Base-by-base conservation (phyloP, 2,329 filamentous ascomycete genomes). In the Ustulina deusta region DNA sequence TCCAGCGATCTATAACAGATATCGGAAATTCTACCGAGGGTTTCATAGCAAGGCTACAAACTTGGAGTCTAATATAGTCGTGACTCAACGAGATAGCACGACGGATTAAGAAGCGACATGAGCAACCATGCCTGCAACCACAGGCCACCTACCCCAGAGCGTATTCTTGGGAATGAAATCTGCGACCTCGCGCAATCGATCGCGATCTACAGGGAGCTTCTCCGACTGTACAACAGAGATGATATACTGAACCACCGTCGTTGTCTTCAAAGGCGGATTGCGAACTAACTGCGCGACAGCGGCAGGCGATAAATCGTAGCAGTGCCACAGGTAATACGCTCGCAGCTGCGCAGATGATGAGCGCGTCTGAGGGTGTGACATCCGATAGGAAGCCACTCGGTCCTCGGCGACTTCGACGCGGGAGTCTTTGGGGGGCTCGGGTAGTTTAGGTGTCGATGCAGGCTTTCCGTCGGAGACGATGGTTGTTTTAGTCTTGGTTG, bases 271-370 rank as follows among this genome's bases (percentile, higher is more conserved):
- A 1, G 90, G 89, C 15, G 89, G 89, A 10, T 87, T 80, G 1
- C 89, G 83, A n/a, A 91, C 78, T 1, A 91, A 69, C 2, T 74
- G 78, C 1, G 88, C 88, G 17, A 91, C 80, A 0, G 81, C 78
- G 0, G 78, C 73, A 0, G 89, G 81, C 0, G 76, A 71, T 20
- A 91, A 79, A 13, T 82, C 79, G 7, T 83, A 76, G 64, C 88
- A 83, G 62, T 89, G 81, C 91, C 91, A 93, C 22, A 93, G 78
- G 70, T 85, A 86, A 73, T 92, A 93, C 0, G 88, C 83, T 15
- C 87, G 84, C 1, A 92, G 77, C 1, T 79, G 75, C 1, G 82
- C 72, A 2, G 64, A 20, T 13, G 38, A 48, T 2, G 72, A 70
- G 20, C 56, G 62, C 20, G 64, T 27, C 7, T 62, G 65, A 1